Evolutionary conservation across 1,284 basidiomycete genomes (phyloP).

Genomic region (Paramarasmius palmivorus): DNA sequence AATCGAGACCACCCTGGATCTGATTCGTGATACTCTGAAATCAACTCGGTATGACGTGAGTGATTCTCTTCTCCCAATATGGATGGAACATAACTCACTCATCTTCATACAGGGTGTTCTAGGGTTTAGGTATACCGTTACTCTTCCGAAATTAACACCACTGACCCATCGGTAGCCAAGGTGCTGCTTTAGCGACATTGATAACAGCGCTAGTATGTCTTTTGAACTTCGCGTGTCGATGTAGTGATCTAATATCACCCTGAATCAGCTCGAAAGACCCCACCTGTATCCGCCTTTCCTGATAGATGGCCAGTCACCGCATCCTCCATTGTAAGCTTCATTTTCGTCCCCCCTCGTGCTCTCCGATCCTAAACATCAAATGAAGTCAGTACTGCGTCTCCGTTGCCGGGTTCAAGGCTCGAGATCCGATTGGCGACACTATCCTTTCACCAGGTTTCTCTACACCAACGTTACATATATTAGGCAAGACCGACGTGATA

Average conservation of each 20-base stretch:
- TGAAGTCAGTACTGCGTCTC: slow-evolving; percentile 68
- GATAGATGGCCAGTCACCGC: slow-evolving; percentile 60
- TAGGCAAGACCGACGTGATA: slow-evolving; percentile 81
- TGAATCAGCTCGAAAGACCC: slow-evolving; percentile 25
- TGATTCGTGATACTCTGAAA: slow-evolving; percentile 51
- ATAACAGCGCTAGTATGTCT: slow-evolving; percentile 65
- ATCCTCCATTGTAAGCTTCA: slow-evolving; percentile 65
- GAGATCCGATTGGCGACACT: slow-evolving; percentile 47
- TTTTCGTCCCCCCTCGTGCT: slow-evolving; percentile 11
- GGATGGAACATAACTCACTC: neutral
- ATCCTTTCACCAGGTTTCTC: slow-evolving; percentile 61
- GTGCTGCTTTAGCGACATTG: slow-evolving; percentile 78
- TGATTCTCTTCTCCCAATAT: slow-evolving; percentile 2
- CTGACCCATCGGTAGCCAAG: slow-evolving; percentile 55
- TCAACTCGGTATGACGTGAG: slow-evolving; percentile 60
- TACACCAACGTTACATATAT: slow-evolving; percentile 80
- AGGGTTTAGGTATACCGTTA: slow-evolving; percentile 64
- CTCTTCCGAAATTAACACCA: neutral
- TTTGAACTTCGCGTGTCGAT: neutral
- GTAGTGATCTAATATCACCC: neutral
- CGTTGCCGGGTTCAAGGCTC: slow-evolving; percentile 66
- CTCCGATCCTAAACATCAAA: neutral
- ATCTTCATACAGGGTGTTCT: slow-evolving; percentile 65
- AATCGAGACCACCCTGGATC: slow-evolving; percentile 56
- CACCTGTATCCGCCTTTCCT: slow-evolving; percentile 65